Conservation (phyloP, 2,329 filamentous ascomycete genomes). For the Coniochaeta ligniaria region DNA sequence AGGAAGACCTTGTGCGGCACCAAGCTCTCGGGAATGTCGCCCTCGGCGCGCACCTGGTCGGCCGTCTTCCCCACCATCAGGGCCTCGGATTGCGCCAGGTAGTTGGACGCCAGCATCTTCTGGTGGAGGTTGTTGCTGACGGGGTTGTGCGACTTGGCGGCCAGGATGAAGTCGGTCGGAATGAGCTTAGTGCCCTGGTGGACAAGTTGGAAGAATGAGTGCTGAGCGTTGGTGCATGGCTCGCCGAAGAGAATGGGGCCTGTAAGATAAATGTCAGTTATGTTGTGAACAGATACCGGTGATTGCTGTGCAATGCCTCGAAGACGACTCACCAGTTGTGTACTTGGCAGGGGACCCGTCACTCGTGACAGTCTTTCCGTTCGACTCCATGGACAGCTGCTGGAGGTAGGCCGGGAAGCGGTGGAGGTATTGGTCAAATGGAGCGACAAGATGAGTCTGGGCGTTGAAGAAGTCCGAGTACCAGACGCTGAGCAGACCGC, state of each 20-base stretch:
- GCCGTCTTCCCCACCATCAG: slow-evolving; percentile 87
- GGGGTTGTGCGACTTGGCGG: slow-evolving; percentile 94
- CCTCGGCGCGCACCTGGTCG: slow-evolving; percentile 71
- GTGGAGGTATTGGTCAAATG: slow-evolving; percentile 98
- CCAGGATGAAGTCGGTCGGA: slow-evolving; percentile 95
- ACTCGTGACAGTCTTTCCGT: slow-evolving; percentile 93
- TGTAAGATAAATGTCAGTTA: slow-evolving; percentile 10
- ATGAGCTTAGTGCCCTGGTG: slow-evolving; percentile 99
- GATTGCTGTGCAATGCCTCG: neutral
- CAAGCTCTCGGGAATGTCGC: slow-evolving; percentile 59
- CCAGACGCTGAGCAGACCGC: slow-evolving; percentile 92
- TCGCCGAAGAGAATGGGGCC: slow-evolving; percentile 92
- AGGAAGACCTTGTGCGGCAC: slow-evolving; percentile 99
- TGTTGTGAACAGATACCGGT: neutral
- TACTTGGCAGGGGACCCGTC: slow-evolving; percentile 90
- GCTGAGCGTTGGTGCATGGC: slow-evolving; percentile 97
- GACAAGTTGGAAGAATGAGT: slow-evolving; percentile 99
- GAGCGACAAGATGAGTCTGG: slow-evolving; percentile 94
- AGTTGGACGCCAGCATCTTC: slow-evolving; percentile 90
- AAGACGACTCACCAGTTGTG: slow-evolving; percentile 58
- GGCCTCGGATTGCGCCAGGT: slow-evolving; percentile 81
- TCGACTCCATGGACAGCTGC: slow-evolving; percentile 99
- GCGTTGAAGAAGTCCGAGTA: slow-evolving; percentile 99
- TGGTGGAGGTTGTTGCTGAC: slow-evolving; percentile 90
- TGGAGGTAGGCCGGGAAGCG: slow-evolving; percentile 98